Conservation (phyloP, 2,329 filamentous ascomycete species). For the Tolypocladium pustulatum region DNA sequence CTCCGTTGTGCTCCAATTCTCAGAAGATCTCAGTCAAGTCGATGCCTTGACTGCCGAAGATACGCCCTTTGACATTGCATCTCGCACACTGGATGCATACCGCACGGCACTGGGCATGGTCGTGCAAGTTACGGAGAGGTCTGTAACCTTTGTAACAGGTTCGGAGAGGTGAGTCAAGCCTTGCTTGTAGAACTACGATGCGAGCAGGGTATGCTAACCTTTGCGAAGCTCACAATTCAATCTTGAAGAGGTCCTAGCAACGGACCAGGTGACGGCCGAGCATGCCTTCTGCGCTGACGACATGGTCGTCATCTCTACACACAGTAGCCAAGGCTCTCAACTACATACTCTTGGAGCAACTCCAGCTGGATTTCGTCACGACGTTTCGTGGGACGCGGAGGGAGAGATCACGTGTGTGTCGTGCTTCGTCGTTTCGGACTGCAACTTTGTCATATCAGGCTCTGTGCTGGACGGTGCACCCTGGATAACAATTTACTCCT, state of each 20-base stretch:
- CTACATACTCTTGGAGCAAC: conserved; percentile 29
- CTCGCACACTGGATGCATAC: conserved; percentile 38
- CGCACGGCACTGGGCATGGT: conserved; percentile 25
- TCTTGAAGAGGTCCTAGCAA: conserved; percentile 21
- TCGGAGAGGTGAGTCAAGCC: conserved; percentile 24
- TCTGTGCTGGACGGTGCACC: conserved; percentile 20
- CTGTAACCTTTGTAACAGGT: conserved; percentile 27
- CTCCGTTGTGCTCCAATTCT: conserved; percentile 37
- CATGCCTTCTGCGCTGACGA: conserved; percentile 30
- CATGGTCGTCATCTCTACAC: conserved; percentile 31
- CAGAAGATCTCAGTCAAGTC: conserved; percentile 34
- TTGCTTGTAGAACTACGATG: not conserved
- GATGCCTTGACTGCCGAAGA: conserved; percentile 28
- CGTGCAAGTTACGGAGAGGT: conserved; percentile 44
- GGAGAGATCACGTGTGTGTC: conserved; percentile 41
- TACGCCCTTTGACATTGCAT: conserved; percentile 39
- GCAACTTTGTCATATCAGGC: conserved; percentile 21
- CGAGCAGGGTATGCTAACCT: conserved; percentile 7
- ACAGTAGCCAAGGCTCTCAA: conserved; percentile 22
- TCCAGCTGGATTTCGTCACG: conserved; percentile 16
- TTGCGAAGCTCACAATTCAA: conserved; percentile 15
- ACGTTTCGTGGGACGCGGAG: conserved; percentile 21
- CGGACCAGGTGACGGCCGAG: conserved; percentile 19
- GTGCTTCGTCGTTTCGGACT: conserved; percentile 16
- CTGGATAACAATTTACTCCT: conserved; percentile 20